phyloP scores from a whole-genome alignment of 2,329 filamentous ascomycete genomes.

The Cucurbitaria berberidis region DNA sequence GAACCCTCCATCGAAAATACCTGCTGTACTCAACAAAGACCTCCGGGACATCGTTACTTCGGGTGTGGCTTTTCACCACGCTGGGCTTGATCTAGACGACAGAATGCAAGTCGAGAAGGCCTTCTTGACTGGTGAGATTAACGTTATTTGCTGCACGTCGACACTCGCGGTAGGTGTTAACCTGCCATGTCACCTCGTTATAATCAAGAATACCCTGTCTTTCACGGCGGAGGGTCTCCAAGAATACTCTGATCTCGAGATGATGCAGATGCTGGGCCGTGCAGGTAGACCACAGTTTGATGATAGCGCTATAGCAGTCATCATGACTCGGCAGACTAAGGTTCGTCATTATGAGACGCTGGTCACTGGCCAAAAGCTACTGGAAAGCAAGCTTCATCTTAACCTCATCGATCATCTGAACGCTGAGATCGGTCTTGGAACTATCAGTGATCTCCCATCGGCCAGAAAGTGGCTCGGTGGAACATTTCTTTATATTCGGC shows the following conservation, averaged over 20 bases:
- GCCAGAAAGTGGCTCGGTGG: conserved; percentile 77
- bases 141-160: conserved; percentile 84
- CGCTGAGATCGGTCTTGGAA: conserved; percentile 79
- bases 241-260: conserved; percentile 81
- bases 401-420: conserved; percentile 86
- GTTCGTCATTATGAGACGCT: conserved; percentile 73
- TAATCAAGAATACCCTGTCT: conserved; percentile 78
- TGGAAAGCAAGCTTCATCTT: conserved; percentile 80
- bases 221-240: conserved; percentile 62
- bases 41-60: conserved; percentile 61
- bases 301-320: conserved; percentile 74
- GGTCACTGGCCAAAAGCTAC: conserved; percentile 71
- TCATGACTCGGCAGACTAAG: conserved; percentile 74
- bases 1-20: conserved; percentile 61
- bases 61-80: conserved; percentile 84
- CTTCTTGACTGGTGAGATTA: conserved; percentile 74
- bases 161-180: conserved; percentile 86
- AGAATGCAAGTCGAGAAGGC: conserved; percentile 69
- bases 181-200: conserved; percentile 79
- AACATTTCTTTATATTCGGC: conserved; percentile 78
- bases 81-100: conserved; percentile 71
- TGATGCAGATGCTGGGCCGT: conserved; percentile 90
- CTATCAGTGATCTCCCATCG: conserved; percentile 67
- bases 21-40: conserved; percentile 64
- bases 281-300: conserved; percentile 87